Base-by-base conservation (phyloP, 306 rosid genomes). In the Vigna hirtella region DNA sequence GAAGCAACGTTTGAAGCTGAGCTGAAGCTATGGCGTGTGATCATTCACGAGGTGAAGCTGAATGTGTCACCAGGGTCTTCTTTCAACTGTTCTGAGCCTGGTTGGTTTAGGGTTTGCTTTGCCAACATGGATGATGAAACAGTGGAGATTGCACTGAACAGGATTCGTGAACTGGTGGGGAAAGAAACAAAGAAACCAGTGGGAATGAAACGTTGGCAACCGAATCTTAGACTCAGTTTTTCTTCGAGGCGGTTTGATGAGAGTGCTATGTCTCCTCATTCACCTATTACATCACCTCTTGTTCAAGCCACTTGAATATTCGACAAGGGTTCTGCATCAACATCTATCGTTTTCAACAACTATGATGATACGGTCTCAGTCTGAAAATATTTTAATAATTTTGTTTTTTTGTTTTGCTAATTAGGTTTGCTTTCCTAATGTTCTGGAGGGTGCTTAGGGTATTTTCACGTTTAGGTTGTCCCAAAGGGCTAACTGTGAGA, bases 61-160 rank as follows among this genome's bases (percentile, higher is more conserved):
- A 93, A 95, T n/a, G 97, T 92, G 13, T 95, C 99, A 0, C 99
- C 99, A 0, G 98, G 99, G 0, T 93, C 97, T 0, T 95, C 99
- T 7, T 95, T 91, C 71, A 83, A 83, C 9, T 91, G 96, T 56
- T 42, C 57, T 0, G 99, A 95, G 63, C 96, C 97, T 0, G 99
- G 99, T 51, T 95, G 99, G 99, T 95, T 79, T 71, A 81, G 99
- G 83, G 99, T 92, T 76, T 95, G 99, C 82, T 91, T 93, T 13
- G 98, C 99, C 1, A 95, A 95, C 66, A 88, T 93, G 92, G 97
- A 95, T 40, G 87, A 91, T 13, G 85, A 86, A 12, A 89, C 98
- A 0, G 81, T 95, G 14, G 86, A 87, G 4, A 66, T 93, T 40
- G 97, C 98, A 7, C 84, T 95, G 2, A 18, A 67, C 5, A 87